phyloP scores from a whole-genome alignment of 495 filamentous ascomycete species.

The Penicillium silybi region DNA sequence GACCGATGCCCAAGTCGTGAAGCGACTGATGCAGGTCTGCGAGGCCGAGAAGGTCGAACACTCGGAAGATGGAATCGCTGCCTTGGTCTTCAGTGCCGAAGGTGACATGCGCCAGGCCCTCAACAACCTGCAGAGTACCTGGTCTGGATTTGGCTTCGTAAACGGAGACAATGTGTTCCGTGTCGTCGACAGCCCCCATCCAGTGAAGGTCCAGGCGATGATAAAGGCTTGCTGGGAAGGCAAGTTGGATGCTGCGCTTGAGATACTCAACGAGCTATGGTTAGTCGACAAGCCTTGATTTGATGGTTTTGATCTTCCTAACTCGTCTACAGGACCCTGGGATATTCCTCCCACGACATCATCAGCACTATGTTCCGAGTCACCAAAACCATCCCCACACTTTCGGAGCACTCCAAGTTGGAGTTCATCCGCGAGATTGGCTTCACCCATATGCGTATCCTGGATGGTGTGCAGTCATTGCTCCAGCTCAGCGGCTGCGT shows the following conservation, averaged over 20 bases:
- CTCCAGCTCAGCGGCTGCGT: conserved; percentile 91
- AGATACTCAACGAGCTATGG: conserved; percentile 89
- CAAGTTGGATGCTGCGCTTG: conserved; percentile 81
- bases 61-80: conserved; percentile 90
- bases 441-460: conserved; percentile 98
- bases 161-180: conserved; percentile 97
- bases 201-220: conserved; percentile 97
- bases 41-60: conserved; percentile 82
- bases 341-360: conserved; percentile 95
- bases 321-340: conserved; percentile 54
- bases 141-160: conserved; percentile 94
- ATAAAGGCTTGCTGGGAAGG: conserved; percentile 94
- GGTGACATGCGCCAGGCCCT: conserved; percentile 99
- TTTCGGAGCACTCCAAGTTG: conserved; percentile 90
- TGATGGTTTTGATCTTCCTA: not conserved
- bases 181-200: conserved; percentile 94
- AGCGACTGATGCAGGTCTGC: conserved; percentile 85
- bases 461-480: conserved; percentile 93
- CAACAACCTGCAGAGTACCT: conserved; percentile 96
- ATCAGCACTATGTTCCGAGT: conserved; percentile 99
- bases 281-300: conserved; percentile 17
- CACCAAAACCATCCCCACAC: conserved; percentile 84
- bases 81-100: conserved; percentile 93
- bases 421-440: conserved; percentile 98
- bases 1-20: conserved; percentile 88